phyloP scores from a whole-genome alignment of 163 green algal species.

The Scenedesmus sp. region DNA sequence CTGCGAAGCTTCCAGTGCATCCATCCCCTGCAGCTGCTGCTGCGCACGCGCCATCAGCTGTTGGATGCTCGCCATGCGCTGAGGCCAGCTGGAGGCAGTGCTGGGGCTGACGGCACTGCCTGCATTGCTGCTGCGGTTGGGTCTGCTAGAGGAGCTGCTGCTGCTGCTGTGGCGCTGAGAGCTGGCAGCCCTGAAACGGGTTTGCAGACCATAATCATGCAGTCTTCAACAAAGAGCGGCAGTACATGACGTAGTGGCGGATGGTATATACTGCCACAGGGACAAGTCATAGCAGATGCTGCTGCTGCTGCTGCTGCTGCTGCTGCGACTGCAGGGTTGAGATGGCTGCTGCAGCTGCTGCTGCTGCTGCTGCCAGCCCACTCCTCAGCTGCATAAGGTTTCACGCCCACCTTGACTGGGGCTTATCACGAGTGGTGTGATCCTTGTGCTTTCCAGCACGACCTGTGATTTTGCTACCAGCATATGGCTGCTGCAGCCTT shows the following conservation, averaged over 20 bases:
- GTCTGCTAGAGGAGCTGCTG: background rate
- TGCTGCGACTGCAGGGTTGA: too few relatives aligned
- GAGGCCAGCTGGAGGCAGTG: conserved; percentile 1
- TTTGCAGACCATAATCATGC: too few relatives aligned
- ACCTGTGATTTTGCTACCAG: background rate
- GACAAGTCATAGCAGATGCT: too few relatives aligned
- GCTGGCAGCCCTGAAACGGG: background rate
- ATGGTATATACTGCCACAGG: too few relatives aligned
- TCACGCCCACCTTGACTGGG: background rate
- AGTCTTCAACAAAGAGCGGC: too few relatives aligned
- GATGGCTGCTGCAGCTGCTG: background rate
- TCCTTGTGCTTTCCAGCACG: background rate
- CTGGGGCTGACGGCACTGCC: background rate
- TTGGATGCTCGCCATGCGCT: conserved; percentile 42
- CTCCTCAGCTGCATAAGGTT: background rate
- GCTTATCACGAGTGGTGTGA: background rate
- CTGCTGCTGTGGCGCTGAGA: background rate
- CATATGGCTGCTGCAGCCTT: background rate
- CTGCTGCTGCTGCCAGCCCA: background rate
- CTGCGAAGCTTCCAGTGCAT: background rate
- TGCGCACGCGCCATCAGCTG: conserved; percentile 29
- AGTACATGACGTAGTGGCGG: too few relatives aligned
- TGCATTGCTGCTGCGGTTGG: background rate
- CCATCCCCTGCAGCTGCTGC: conserved; percentile 21
- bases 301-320: too few relatives aligned